Evolutionary conservation across 2,329 filamentous ascomycete species (phyloP).

Genomic region (Epichloe coenophiala): DNA sequence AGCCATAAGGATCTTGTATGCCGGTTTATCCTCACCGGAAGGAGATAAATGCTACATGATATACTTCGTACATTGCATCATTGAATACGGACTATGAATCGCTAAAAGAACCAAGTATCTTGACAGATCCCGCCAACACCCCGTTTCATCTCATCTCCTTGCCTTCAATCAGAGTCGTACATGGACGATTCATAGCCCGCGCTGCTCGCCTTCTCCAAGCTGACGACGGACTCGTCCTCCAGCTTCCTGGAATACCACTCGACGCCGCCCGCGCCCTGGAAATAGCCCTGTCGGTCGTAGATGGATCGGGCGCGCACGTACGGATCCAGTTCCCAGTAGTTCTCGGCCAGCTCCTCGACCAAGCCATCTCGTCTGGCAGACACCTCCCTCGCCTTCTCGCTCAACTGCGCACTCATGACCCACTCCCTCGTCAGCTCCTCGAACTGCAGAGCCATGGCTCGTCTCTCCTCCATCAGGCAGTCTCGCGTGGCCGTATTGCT

Average conservation of each 20-base stretch:
- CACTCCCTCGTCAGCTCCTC: conserved; percentile 52
- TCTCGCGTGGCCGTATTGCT: conserved; percentile 46
- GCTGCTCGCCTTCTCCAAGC: not conserved
- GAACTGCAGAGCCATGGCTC: conserved; percentile 48
- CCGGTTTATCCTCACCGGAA: too few species aligned
- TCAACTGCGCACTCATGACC: conserved; percentile 15
- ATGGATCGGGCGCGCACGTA: conserved; percentile 62
- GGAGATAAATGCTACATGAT: too few species aligned
- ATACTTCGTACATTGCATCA: too few species aligned
- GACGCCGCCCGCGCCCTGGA: conserved; percentile 50
- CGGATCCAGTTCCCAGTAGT: conserved; percentile 78
- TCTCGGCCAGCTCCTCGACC: conserved; percentile 46
- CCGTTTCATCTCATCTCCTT: too few species aligned
- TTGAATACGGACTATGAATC: too few species aligned
- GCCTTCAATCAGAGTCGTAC: not conserved
- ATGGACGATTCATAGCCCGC: not conserved
- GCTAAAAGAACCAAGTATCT: too few species aligned
- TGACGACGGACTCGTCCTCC: conserved; percentile 1
- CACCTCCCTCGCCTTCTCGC: conserved; percentile 26
- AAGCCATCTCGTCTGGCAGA: conserved; percentile 43
- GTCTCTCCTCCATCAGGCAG: conserved; percentile 45
- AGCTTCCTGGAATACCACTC: conserved; percentile 41
- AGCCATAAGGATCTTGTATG: too few species aligned
- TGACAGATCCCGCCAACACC: too few species aligned
- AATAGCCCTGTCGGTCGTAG: conserved; percentile 64